Base-by-base conservation (phyloP, 1,139 yeast species). In the Zygosaccharomyces sapae region DNA sequence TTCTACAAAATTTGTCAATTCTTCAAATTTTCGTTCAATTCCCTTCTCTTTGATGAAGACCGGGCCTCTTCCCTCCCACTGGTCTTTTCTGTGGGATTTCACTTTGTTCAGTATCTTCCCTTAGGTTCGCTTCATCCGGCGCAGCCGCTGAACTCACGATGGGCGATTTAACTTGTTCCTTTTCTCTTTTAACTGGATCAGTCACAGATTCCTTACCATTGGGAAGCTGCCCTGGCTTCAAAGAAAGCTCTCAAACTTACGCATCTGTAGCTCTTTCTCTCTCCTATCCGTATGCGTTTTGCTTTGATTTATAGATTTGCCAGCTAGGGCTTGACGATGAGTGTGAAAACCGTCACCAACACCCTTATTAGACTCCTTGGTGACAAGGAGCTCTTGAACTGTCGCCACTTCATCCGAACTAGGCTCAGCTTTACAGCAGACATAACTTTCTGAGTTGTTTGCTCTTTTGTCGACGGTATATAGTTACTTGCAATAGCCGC, bases 241-340 rank as follows among this genome's bases (percentile, higher is more conserved):
- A 13, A 50, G n/a, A 33, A 44, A 52, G 29, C 47, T 48, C 13
- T 48, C 53, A 22, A 46, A 46, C 24, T 46, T 43, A 8, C 43
- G 50, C 16, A 41, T 48, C 30, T 44, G 44, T 4, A 41, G 24
- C 16, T 45, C 48, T 13, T 34, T 41, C 3, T 35, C 46, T 8
- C 36, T 22, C 16, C 42, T 44, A 30, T 46, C 48, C 7, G 7
- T 40, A 48, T 9, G 19, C 29, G 31, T 9, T 9, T 12, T 27
- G n/a, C 10, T 27, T 3, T 46, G 44, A 18, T 50, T 48, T 10
- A 48, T 24, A 22, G 48, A 39, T 18, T 48, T 48, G 6, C 42
- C 38, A 10, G 39, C 38, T 12, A 48, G 12, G 16, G 53, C 52
- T 48, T 45, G 52, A 50, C 55, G 53, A 50, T 49, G 46, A 9